These are phyloP conservation scores for Penicillium daleae DNA, from an alignment of 495 filamentous ascomycete species.

Conservation along the genomic window DNA sequence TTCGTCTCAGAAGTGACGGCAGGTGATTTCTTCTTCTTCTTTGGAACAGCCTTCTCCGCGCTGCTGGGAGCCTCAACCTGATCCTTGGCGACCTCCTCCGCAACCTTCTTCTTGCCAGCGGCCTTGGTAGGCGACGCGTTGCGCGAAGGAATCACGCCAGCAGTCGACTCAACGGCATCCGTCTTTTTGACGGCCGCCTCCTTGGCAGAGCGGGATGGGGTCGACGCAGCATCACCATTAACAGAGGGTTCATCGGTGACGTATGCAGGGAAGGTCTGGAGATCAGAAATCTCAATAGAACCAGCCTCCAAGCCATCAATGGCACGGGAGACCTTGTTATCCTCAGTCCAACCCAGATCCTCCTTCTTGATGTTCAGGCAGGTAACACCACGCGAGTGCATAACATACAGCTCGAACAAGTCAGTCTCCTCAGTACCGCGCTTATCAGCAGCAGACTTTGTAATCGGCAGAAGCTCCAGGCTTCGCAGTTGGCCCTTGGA, in stretches of 20 bases:
- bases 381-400: slow-evolving; percentile 95
- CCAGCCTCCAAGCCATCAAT: slow-evolving; percentile 73
- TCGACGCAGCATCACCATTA: slow-evolving; percentile 50
- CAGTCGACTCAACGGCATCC: slow-evolving; percentile 28
- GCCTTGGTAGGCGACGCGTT: slow-evolving; percentile 49
- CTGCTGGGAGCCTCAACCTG: slow-evolving; percentile 40
- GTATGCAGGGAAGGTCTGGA: slow-evolving; percentile 50
- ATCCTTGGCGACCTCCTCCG: slow-evolving; percentile 45
- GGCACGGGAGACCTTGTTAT: slow-evolving; percentile 78
- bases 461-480: slow-evolving; percentile 76
- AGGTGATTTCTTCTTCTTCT: slow-evolving; percentile 61
- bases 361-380: slow-evolving; percentile 80
- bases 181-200: slow-evolving; percentile 46
- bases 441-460: slow-evolving; percentile 44
- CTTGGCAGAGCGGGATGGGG: slow-evolving; percentile 41
- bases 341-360: slow-evolving; percentile 85
- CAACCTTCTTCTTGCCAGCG: slow-evolving; percentile 43
- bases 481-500: slow-evolving; percentile 89
- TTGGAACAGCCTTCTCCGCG: slow-evolving; percentile 58
- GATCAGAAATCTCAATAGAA: slow-evolving; percentile 55
- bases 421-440: slow-evolving; percentile 58
- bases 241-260: slow-evolving; percentile 53
- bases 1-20: slow-evolving; percentile 41
- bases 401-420: slow-evolving; percentile 92
- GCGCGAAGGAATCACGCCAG: slow-evolving; percentile 40